Percentiles rank a stretch among this genome's conserved stretches.
Evolutionary conservation across 441 rosid species (phyloP).

Genomic region (Biscutella laevigata): DNA sequence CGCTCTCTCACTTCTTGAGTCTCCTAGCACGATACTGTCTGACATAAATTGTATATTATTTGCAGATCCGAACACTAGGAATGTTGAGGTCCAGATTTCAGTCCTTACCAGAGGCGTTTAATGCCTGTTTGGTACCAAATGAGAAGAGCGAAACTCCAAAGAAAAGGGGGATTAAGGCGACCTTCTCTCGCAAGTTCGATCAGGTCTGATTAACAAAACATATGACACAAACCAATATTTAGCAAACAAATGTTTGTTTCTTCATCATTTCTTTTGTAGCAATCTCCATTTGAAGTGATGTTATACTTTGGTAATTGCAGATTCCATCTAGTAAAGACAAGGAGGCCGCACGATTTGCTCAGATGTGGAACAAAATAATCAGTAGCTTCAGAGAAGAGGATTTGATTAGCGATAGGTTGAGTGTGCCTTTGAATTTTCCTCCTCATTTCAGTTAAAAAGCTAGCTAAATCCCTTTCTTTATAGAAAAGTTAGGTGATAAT

Average conservation of each 20-base stretch:
- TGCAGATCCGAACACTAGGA: conserved; percentile 93
- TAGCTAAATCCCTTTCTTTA: neutral
- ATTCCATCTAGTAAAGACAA: conserved; percentile 54
- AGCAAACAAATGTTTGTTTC: conserved; percentile 34
- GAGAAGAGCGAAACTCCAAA: conserved; percentile 46
- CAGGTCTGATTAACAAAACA: conserved; percentile 45
- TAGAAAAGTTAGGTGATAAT: conserved; percentile 2
- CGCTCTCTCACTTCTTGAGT: neutral
- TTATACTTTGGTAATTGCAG: conserved; percentile 38
- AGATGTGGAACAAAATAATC: conserved; percentile 94
- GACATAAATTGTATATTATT: neutral
- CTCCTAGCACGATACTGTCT: conserved; percentile 22
- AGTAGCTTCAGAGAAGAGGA: conserved; percentile 96
- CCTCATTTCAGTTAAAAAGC: neutral
- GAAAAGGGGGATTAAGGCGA: conserved; percentile 67
- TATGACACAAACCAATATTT: conserved; percentile 28
- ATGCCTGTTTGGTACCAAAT: conserved; percentile 68
- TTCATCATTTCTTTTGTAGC: conserved; percentile 13
- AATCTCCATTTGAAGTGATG: conserved; percentile 1
- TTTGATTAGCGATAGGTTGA: conserved; percentile 66
- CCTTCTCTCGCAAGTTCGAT: conserved; percentile 37
- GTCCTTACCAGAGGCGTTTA: conserved; percentile 83
- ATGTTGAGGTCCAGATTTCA: conserved; percentile 97
- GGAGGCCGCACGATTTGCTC: conserved; percentile 94
- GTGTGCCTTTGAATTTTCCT: neutral